Evolutionary conservation across 1,284 basidiomycete genomes (phyloP), one percentile per base, ranked within the genome.

Genomic region (Porogramme epimiltina): DNA sequence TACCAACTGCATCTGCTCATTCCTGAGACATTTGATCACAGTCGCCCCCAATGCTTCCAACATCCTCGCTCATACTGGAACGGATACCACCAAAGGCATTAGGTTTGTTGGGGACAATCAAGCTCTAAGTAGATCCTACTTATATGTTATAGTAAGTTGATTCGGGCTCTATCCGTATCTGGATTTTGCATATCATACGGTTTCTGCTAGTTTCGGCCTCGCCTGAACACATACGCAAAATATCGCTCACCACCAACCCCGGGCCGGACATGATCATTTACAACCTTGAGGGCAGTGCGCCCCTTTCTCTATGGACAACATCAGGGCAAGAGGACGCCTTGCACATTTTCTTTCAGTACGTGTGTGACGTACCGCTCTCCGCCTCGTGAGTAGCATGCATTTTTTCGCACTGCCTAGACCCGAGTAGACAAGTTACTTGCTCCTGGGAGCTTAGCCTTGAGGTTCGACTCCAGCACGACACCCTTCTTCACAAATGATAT

Each of bases 231-330:
- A 92, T 93, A 88, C 81, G 94, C 18, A 75, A 86, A 62, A 93
- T 93, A 65, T 91, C 90, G 0, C 73, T 89, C 34, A 68, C 63
- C 9, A 77, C 77, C 11, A 66, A 70, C 1, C 86, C n/a, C n/a
- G n/a, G n/a, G n/a, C n/a, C 91, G 1, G 91, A 94, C 62, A 77
- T 86, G 28, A 75, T 93, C 26, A 85, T 91, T n/a, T 94, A 92
- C 64, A 92, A 94, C 71, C 75, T 94, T 18, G 91, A 94, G 65
- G 91, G 94, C 66, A 90, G 88, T 52, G 83, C 93, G 0, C 76
- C 89, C 4, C 87, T 87, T 75, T 74, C 15, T 66, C 72, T 2
- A 57, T 63, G 8, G 82, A 87, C 63, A 94, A 93, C 69, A 66
- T 67, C 9, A 70, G 74, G 45, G 89, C 91, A 0, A 75, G 91